Percentiles rank a stretch among this genome's conserved stretches.
phyloP scores from a whole-genome alignment of 2,329 filamentous ascomycete genomes.

The Aspergillus sp. region DNA sequence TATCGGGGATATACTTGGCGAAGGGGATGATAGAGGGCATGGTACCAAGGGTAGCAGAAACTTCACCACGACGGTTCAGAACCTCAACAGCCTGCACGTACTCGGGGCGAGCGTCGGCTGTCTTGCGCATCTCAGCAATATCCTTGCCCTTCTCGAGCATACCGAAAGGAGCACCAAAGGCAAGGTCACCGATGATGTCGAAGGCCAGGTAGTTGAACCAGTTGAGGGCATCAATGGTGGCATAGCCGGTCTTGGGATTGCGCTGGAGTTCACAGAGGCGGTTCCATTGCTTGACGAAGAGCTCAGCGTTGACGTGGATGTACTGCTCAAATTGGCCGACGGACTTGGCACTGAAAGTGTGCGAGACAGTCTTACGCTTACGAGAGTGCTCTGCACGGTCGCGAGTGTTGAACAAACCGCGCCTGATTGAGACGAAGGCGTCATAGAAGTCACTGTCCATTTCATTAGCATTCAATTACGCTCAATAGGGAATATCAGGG shows the following conservation, averaged over 20 bases:
- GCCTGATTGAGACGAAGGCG: slow-evolving; percentile 78
- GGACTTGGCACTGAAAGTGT: slow-evolving; percentile 78
- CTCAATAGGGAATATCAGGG: background rate
- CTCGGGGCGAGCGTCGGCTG: slow-evolving; percentile 54
- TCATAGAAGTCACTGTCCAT: slow-evolving; percentile 73
- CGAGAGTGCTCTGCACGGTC: slow-evolving; percentile 74
- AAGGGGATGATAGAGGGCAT: slow-evolving; percentile 69
- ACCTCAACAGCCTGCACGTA: slow-evolving; percentile 80
- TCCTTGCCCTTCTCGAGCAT: slow-evolving; percentile 75
- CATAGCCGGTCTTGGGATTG: slow-evolving; percentile 47
- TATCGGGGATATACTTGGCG: slow-evolving; percentile 71
- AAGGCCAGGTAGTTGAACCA: slow-evolving; percentile 71
- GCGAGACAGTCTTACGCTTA: slow-evolving; percentile 81
- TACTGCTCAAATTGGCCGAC: slow-evolving; percentile 83
- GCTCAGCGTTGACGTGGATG: slow-evolving; percentile 70
- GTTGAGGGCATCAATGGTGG: slow-evolving; percentile 63
- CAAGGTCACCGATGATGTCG: slow-evolving; percentile 55
- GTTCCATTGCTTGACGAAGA: slow-evolving; percentile 69
- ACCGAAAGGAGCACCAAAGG: slow-evolving; percentile 71
- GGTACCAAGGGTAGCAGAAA: slow-evolving; percentile 72
- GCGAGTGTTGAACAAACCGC: slow-evolving; percentile 84
- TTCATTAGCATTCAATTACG: background rate
- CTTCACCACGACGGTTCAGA: slow-evolving; percentile 78
- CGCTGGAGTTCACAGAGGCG: slow-evolving; percentile 47
- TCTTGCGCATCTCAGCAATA: slow-evolving; percentile 63